Conservation (phyloP, 805 yeast genomes). For the Saturnispora hagleri region DNA sequence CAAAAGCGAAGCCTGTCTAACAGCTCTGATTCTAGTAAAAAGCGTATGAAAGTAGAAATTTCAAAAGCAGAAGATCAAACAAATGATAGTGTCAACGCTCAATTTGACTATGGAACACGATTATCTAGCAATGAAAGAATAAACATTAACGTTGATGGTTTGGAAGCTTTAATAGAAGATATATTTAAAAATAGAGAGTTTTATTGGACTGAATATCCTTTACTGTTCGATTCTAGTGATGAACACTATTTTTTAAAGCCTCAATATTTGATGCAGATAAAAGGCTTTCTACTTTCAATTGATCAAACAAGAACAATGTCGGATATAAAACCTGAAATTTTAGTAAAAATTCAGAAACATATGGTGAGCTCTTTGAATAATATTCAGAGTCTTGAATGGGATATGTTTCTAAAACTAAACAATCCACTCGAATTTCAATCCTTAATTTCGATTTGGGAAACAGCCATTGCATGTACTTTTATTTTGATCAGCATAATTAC, state of each 20-base stretch:
- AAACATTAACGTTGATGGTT: not conserved
- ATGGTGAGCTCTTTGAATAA: not conserved
- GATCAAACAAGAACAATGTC: not conserved
- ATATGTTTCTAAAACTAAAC: not conserved
- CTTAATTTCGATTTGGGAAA: slow-evolving; percentile 1
- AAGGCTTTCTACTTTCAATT: not conserved
- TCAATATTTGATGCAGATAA: slow-evolving; percentile 1
- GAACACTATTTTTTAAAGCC: not conserved
- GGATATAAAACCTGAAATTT: not conserved
- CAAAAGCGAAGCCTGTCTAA: not conserved
- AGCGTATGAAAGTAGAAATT: not conserved
- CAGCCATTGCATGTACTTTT: not conserved
- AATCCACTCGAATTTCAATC: slow-evolving; percentile 1
- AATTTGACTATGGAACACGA: not conserved
- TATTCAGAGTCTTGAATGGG: slow-evolving; percentile 4
- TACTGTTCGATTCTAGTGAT: not conserved
- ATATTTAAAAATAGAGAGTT: not conserved
- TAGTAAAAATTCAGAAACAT: not conserved
- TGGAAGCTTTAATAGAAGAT: not conserved
- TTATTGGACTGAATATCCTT: not conserved
- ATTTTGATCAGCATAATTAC: not conserved
- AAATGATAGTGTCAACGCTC: not conserved
- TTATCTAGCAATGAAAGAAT: not conserved
- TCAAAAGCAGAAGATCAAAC: not conserved
- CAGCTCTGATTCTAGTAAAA: not conserved